Conservation (phyloP, 352 stramenopile genomes). For the Pythium rishiriense region DNA sequence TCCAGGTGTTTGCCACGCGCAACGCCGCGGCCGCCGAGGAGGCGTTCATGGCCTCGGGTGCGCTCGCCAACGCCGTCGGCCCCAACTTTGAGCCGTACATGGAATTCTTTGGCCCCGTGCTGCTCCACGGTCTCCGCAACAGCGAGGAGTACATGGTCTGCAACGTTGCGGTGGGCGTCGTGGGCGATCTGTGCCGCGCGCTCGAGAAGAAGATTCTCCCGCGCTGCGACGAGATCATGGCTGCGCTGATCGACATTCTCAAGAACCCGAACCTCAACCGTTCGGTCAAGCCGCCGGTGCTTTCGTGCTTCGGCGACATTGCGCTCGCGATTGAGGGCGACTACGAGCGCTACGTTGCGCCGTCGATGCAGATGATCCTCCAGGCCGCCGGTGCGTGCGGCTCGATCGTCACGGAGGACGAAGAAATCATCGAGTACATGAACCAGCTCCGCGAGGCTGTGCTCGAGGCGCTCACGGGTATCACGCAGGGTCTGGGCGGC, state of each 20-base stretch:
- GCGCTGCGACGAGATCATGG: conserved; percentile 95
- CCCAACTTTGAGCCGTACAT: conserved; percentile 96
- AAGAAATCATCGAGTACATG: conserved; percentile 98
- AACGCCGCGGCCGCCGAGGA: conserved; percentile 95
- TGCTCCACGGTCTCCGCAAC: conserved; percentile 93
- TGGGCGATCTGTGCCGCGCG: conserved; percentile 94
- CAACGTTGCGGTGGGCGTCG: conserved; percentile 93
- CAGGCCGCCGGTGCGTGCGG: conserved; percentile 87
- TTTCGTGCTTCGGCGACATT: conserved; percentile 97
- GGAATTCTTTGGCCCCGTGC: conserved; percentile 89
- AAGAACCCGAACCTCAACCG: conserved; percentile 93
- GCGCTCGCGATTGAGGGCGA: conserved; percentile 94
- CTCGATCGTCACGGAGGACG: conserved; percentile 90
- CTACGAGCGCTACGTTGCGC: conserved; percentile 86
- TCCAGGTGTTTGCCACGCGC: conserved; percentile 94
- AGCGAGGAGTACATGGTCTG: conserved; percentile 97
- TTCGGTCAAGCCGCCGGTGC: conserved; percentile 95
- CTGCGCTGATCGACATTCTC: conserved; percentile 93
- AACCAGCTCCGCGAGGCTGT: conserved; percentile 95
- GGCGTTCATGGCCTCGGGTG: conserved; percentile 94
- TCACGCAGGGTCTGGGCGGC: conserved; percentile 93
- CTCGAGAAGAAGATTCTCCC: conserved; percentile 91
- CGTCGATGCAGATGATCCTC: conserved; percentile 84
- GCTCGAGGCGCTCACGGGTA: conserved; percentile 96
- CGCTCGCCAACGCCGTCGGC: conserved; percentile 93